phyloP scores from a whole-genome alignment of 2,329 filamentous ascomycete genomes.

The Fusarium nodosum region DNA sequence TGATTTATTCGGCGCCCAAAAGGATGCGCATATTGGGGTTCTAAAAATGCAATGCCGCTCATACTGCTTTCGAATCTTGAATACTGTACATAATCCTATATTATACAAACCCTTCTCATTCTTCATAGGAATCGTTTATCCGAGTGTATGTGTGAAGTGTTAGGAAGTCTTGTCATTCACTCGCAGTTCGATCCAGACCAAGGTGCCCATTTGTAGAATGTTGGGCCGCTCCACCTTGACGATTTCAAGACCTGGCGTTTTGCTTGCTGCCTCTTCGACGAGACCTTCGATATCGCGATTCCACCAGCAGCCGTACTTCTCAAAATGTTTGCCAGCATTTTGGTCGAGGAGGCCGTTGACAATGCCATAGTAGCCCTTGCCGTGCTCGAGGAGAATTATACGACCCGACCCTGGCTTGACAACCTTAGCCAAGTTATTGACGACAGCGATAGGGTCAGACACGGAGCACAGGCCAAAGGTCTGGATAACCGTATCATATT shows the following conservation, averaged over 20 bases:
- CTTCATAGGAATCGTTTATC: conserved; percentile 5
- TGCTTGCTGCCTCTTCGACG: conserved; percentile 62
- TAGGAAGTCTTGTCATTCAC: conserved; percentile 50
- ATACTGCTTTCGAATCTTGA: conserved; percentile 42
- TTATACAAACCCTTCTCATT: conserved; percentile 44
- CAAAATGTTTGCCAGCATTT: conserved; percentile 68
- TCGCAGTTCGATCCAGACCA: conserved; percentile 70
- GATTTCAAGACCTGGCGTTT: conserved; percentile 68
- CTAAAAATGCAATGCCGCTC: conserved; percentile 49
- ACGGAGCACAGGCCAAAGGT: conserved; percentile 76
- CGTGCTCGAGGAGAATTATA: conserved; percentile 74
- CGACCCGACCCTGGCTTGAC: conserved; percentile 68
- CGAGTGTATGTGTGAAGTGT: conserved; percentile 26
- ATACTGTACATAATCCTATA: conserved; percentile 48
- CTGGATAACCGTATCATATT: conserved; percentile 74
- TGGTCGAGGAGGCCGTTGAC: conserved; percentile 70
- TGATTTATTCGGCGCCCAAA: conserved; percentile 43
- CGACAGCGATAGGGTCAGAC: conserved; percentile 65
- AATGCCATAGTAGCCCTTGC: conserved; percentile 66
- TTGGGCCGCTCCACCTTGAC: conserved; percentile 67
- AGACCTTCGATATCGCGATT: conserved; percentile 72
- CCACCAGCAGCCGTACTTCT: conserved; percentile 76
- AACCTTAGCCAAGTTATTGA: conserved; percentile 66
- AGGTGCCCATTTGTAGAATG: conserved; percentile 68
- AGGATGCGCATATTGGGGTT: conserved; percentile 31